These are phyloP conservation scores for Licmophora abbreviata DNA, from an alignment of 108 stramenopile species.

Conservation along the genomic window DNA sequence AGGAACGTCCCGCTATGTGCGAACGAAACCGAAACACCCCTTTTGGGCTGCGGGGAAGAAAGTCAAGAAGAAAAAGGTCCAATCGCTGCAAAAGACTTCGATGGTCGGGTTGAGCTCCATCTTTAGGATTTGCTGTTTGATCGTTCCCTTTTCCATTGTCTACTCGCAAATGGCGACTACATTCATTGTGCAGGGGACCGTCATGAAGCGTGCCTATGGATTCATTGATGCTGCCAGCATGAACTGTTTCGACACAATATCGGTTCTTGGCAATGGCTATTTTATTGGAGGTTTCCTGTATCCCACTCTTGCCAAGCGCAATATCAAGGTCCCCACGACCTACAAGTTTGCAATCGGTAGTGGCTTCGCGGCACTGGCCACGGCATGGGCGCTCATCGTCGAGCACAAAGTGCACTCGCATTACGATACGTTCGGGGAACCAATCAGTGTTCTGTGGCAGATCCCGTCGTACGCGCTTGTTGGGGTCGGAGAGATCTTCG, in stretches of 20 bases:
- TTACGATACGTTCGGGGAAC: slow-evolving; percentile 41
- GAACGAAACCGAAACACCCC: slow-evolving; percentile 18
- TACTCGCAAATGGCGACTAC: slow-evolving; percentile 85
- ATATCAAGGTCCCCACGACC: slow-evolving; percentile 68
- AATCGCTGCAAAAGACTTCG: too few relatives aligned
- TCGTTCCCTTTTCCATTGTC: slow-evolving; percentile 78
- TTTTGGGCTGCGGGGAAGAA: slow-evolving; percentile 9
- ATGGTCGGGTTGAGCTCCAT: slow-evolving; percentile 11
- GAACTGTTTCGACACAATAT: slow-evolving; percentile 65
- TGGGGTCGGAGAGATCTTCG: slow-evolving; percentile 82
- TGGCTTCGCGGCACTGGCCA: slow-evolving; percentile 47
- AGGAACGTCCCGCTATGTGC: slow-evolving; percentile 57
- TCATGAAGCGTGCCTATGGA: slow-evolving; percentile 64
- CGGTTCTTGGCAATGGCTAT: slow-evolving; percentile 63
- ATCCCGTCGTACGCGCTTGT: slow-evolving; percentile 66
- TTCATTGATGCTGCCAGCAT: slow-evolving; percentile 69
- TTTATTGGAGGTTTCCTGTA: slow-evolving; percentile 52
- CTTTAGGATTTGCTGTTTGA: slow-evolving; percentile 36
- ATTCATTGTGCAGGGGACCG: slow-evolving; percentile 73
- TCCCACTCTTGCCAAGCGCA: slow-evolving; percentile 44
- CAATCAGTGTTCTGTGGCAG: slow-evolving; percentile 73
- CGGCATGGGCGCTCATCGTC: slow-evolving; percentile 57
- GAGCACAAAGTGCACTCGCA: slow-evolving; percentile 58
- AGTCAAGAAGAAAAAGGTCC: too few relatives aligned
- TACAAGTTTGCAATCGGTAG: slow-evolving; percentile 86